Evolutionary conservation across 169 alveolate species (phyloP), one percentile per base, ranked within the genome.

Genomic region (Toxoplasma gondii): DNA sequence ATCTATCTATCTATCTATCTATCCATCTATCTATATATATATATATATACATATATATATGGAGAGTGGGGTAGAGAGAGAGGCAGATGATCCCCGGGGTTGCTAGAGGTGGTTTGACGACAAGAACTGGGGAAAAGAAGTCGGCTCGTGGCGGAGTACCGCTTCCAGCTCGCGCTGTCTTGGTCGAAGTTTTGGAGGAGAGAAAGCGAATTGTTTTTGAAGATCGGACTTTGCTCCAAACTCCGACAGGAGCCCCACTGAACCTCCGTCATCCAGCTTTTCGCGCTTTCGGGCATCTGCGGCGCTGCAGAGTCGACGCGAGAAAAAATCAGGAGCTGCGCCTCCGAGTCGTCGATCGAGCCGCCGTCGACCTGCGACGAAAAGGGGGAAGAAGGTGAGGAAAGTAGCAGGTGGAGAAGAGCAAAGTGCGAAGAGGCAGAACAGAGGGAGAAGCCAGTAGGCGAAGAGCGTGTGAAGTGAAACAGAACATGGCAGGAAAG

Each of bases 271-370:
- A 97, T 96, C 97, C 98, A 98, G 84, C 97, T 90, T 96, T 97
- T 98, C 87, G 97, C 97, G 67, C 97, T 94, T 93, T 98, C 99
- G 69, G 99, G 98, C 96, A 97, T 97, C 31, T 97, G 97, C 58
- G 98, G 98, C 29, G 98, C 98, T 36, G 97, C 97, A n/a, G 97
- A 97, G 86, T 98, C 99, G 34, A 97, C 97, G 95, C 98, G 98
- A 86, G 98, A 98, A 82, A 98, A 98, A 93, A 98, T 97, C 49
- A 98, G 96, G 54, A 94, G 97, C 97, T 53, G 94, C 92, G 90
- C 97, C 97, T 96, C 98, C 97, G 88, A 93, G 97, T 92, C 95
- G 95, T 93, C 96, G 94, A 92, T 94, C 84, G 64, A 58, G 83
- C 93, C 87, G 69, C 91, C 94, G 67, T 93, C 95, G 67, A 74